Evolutionary conservation across 2,329 filamentous ascomycete genomes (phyloP), one percentile per base, ranked within the genome.

Genomic region (Trichoderma harzianum): DNA sequence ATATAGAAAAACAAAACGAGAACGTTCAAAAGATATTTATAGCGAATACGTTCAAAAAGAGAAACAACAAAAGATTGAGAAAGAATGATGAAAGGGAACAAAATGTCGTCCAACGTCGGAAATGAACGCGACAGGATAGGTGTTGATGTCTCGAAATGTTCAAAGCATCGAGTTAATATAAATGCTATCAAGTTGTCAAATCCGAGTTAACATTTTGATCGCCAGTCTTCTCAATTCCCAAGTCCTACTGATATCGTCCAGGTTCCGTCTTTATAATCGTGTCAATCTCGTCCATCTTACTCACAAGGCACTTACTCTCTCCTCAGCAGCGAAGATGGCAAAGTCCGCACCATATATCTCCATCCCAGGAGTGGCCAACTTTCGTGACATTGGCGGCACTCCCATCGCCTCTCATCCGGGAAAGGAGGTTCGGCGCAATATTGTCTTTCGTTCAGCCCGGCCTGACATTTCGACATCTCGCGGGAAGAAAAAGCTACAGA

Each of bases 311-410:
- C 6, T 21, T 43, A 8, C 6, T 21, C 51, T 28, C 30, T 10
- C 24, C 21, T n/a, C 24, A 32, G n/a, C 26, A 21, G 24, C 14
- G 18, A 67, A 58, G 16, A 67, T 67, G 64, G 24, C 14, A 14
- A n/a, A 21, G 7, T 21, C 36, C 24, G 64, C 53, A 55, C 64
- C 64, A 11, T 67, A 58, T 12, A 67, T 67, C 51, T 67, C 51
- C 64, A 39, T 67, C 5, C 64, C 64, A 16, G 64, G 64, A 39
- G 64, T 67, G 11, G 16, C 64, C 64, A 67, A 67, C 11, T 67
- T 67, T 21, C 64, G 64, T 3, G 64, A 67, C 36, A 67, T 67
- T 34, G 64, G 64, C 11, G 64, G 64, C 32, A 16, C 39, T 7
- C 28, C 64, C 24, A 39, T 67, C 26, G 7, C 34, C 10, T 39